Evolutionary conservation across 768 basidiomycete species (phyloP), one percentile per base, ranked within the genome.

Genomic region (Bullera alba): DNA sequence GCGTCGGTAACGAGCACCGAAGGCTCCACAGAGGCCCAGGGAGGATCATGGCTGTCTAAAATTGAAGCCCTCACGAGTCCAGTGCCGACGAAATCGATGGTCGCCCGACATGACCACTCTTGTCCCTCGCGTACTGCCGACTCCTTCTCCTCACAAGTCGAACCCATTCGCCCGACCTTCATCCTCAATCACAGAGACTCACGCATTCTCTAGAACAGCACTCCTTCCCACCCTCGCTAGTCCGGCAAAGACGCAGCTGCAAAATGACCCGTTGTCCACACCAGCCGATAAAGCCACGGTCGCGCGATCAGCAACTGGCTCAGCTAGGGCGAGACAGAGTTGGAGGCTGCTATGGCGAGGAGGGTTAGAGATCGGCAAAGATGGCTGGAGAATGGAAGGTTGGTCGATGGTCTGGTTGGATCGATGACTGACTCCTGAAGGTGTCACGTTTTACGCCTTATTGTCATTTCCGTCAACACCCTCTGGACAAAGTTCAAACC

Each of bases 261-360:
- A 16, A 16, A 23, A 23, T 34, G 26, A 46, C 45, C 39, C 21
- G 30, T 36, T 21, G 3, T n/a, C 48, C 2, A 43, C 38, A 2
- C 58, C 54, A 19, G 45, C 36, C 1, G 50, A 43, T 21, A 59
- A 52, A 34, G 14, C 28, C n/a, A 42, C 22, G 16, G 23, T 23
- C 14, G 16, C 16, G 0, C 10, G 17, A 5, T 25, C 46, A 22
- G 42, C 44, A 4, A 51, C 34, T 6, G 50, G 45, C 30, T 16
- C 46, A 10, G 29, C 39, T 0, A 61, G 50, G 35, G 30, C 35
- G 27, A 47, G 51, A 27, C 50, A 60, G 35, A 51, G 52, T 17
- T 72, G 68, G 68, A 53, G 70, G 17, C 39, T 72, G 42, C 49
- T 72, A 25, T 72, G 65, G 65, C 50, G 68, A 26, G 70, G 70